These are phyloP conservation scores for Lablab purpureus DNA, from an alignment of 306 rosid genomes.

Conservation along the genomic window DNA sequence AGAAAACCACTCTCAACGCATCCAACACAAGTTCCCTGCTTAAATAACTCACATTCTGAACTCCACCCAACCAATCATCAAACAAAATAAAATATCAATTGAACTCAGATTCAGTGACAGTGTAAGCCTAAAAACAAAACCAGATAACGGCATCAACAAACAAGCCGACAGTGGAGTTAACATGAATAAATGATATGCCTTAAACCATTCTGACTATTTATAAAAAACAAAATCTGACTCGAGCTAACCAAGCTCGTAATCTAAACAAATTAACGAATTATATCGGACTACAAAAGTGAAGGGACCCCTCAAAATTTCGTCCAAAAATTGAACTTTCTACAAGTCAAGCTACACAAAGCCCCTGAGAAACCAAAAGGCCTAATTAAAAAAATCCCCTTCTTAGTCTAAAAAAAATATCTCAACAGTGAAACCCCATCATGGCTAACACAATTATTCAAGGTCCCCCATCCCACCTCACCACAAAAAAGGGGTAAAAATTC, in stretches of 20 bases:
- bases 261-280: constrained; percentile 24
- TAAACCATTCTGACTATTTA: constrained; percentile 7
- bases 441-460: constrained; percentile 53
- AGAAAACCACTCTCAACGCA: not conserved
- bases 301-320: not conserved
- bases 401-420: constrained; percentile 47
- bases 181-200: not conserved
- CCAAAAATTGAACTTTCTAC: constrained; percentile 44
- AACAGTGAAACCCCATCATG: constrained; percentile 57
- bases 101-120: constrained; percentile 34
- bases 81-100: constrained; percentile 29
- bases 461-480: constrained; percentile 36
- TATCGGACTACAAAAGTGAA: constrained; percentile 27
- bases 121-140: constrained; percentile 35
- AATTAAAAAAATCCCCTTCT: constrained; percentile 30
- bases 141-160: constrained; percentile 26
- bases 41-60: constrained; percentile 22
- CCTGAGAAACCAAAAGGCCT: constrained; percentile 46
- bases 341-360: constrained; percentile 38
- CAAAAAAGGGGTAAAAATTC: constrained; percentile 10
- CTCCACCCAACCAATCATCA: constrained; percentile 8
- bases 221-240: not conserved
- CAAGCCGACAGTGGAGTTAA: not conserved
- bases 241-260: constrained; percentile 37
- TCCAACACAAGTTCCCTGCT: constrained; percentile 16